These are phyloP conservation scores for Parastagonospora nodorum DNA, from an alignment of 2,329 filamentous ascomycete genomes.

Conservation along the genomic window DNA sequence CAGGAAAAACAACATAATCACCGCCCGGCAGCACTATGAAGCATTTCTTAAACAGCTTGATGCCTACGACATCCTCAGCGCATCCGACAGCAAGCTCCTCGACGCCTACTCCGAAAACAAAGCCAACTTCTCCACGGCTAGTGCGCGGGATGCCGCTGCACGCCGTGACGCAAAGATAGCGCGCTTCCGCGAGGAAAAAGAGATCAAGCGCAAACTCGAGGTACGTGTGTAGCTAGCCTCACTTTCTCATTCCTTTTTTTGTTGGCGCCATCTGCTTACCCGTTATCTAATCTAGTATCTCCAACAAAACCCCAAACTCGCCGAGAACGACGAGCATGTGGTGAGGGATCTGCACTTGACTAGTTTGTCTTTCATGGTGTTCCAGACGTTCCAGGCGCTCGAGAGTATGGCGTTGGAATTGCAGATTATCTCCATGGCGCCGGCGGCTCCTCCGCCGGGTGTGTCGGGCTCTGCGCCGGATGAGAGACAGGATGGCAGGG, in stretches of 20 bases:
- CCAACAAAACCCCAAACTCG: constrained; percentile 61
- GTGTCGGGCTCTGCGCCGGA: constrained; percentile 47
- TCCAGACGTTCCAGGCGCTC: constrained; percentile 84
- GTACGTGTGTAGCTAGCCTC: constrained; percentile 44
- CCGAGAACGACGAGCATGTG: constrained; percentile 82
- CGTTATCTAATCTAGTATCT: constrained; percentile 55
- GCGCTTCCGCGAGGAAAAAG: constrained; percentile 83
- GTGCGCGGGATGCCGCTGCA: constrained; percentile 67
- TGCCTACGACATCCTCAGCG: constrained; percentile 73
- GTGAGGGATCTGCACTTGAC: constrained; percentile 79
- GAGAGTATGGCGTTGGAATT: constrained; percentile 85
- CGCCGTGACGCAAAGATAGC: constrained; percentile 84
- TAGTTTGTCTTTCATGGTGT: constrained; percentile 72
- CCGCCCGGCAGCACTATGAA: constrained; percentile 74
- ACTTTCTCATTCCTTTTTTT: constrained; percentile 4
- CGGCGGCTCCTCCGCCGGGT: constrained; percentile 55
- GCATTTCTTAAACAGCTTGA: constrained; percentile 77
- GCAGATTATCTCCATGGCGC: constrained; percentile 78
- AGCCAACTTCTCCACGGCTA: constrained; percentile 72
- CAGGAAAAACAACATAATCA: constrained; percentile 64
- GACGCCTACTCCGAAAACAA: constrained; percentile 75
- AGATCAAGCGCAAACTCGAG: constrained; percentile 81
- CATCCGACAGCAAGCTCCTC: constrained; percentile 69
- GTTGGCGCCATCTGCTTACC: constrained; percentile 12
- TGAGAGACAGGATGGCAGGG: constrained; percentile 53